A percentile compares a stretch with the other conserved stretches of the same genome.
These are phyloP conservation scores for Neurospora sp. DNA, from an alignment of 495 filamentous ascomycete genomes.

Conservation along the genomic window DNA sequence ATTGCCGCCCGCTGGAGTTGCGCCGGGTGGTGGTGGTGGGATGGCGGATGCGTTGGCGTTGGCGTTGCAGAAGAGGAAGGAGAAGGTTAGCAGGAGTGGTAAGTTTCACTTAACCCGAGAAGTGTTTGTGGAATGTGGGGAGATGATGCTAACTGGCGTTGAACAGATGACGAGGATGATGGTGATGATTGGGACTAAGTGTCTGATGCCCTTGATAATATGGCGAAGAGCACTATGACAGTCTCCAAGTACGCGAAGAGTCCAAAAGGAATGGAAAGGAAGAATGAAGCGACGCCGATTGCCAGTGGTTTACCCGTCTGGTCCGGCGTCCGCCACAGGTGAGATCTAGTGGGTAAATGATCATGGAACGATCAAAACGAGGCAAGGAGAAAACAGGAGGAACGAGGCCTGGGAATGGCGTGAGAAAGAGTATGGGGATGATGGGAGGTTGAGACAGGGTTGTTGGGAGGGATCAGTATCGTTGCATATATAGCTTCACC, in stretches of 20 bases:
- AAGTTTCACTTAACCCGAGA: slow-evolving; percentile 33
- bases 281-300: not conserved
- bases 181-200: slow-evolving; percentile 55
- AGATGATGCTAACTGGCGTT: slow-evolving; percentile 18
- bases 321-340: not conserved
- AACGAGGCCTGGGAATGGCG: not conserved
- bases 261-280: not conserved
- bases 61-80: slow-evolving; percentile 68
- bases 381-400: not conserved
- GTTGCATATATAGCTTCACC: not conserved
- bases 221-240: not conserved
- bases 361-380: not conserved
- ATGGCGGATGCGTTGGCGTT: slow-evolving; percentile 75
- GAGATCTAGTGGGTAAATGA: not conserved
- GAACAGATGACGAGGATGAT: slow-evolving; percentile 66
- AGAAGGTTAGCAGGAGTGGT: slow-evolving; percentile 87
- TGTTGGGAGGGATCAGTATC: not conserved
- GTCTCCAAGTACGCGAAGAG: not conserved
- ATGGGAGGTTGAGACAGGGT: not conserved
- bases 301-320: not conserved
- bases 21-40: slow-evolving; percentile 42
- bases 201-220: not conserved
- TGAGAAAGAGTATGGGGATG: too few relatives aligned
- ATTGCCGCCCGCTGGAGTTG: slow-evolving; percentile 38
- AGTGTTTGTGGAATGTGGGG: not conserved